Conservation (phyloP, 805 yeast genomes). For the Clavispora vitiphila region DNA sequence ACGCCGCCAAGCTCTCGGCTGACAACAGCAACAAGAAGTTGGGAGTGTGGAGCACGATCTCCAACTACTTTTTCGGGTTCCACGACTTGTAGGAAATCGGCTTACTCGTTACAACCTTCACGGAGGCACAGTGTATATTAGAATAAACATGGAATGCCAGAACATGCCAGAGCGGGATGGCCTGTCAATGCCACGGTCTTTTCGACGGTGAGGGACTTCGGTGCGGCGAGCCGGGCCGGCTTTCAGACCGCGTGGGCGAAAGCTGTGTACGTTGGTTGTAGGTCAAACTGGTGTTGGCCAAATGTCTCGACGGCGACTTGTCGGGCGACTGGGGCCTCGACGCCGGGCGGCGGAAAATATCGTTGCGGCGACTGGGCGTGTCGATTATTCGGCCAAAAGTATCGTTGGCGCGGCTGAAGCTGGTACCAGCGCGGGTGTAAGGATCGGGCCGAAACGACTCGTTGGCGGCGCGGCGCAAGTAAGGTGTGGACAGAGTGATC, state of each 20-base stretch:
- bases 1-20: conserved; percentile 14
- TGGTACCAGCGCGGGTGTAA: conserved; percentile 1
- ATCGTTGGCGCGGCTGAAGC: background rate
- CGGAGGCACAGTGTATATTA: conserved; percentile 1
- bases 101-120: too few relatives aligned
- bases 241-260: conserved; percentile 9
- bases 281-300: conserved; percentile 12
- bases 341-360: conserved; percentile 5
- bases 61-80: conserved; percentile 38
- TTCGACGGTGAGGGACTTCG: conserved; percentile 17
- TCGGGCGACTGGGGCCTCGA: conserved; percentile 14
- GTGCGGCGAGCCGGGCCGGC: conserved; percentile 16
- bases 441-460: conserved; percentile 10
- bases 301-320: conserved; percentile 13
- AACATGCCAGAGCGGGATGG: too few relatives aligned
- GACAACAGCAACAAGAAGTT: conserved; percentile 25
- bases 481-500: conserved; percentile 17
- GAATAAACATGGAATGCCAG: background rate
- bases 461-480: conserved; percentile 6
- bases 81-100: conserved; percentile 37
- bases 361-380: background rate
- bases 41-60: conserved; percentile 28
- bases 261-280: conserved; percentile 15
- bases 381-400: background rate
- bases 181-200: conserved; percentile 15